Conservation (phyloP, 192 early-diverging fungal genomes). For the Entomortierella chlamydospora region DNA sequence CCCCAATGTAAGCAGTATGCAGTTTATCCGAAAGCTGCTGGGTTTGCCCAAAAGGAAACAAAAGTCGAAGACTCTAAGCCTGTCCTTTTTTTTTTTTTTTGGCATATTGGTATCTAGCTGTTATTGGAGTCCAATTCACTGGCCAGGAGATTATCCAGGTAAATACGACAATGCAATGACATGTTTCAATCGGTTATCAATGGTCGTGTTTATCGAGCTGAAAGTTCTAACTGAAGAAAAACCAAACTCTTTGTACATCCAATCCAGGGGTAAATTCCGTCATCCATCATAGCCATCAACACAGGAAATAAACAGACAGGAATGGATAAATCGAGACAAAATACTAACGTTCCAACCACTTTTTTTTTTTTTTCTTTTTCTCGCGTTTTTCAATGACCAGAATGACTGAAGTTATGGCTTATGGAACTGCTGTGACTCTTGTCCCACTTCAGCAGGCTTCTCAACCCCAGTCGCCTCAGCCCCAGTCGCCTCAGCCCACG, state of each 20-base stretch:
- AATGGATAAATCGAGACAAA: no score
- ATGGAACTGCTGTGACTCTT: slow-evolving; percentile 41
- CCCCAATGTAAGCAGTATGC: slow-evolving; percentile 29
- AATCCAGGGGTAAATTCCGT: slow-evolving; percentile 6
- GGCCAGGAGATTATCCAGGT: slow-evolving; percentile 46
- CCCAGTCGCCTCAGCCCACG: not conserved
- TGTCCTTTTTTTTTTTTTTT: not conserved
- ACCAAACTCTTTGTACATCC: no score
- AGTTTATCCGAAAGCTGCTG: not conserved
- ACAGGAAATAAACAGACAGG: no score
- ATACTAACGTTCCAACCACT: no score
- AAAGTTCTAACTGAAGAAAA: no score
- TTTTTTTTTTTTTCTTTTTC: not conserved
- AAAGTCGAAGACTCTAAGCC: no score
- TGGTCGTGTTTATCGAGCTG: no score
- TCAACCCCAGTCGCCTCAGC: slow-evolving; percentile 14
- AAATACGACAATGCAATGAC: no score
- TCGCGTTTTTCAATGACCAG: no score
- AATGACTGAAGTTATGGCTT: slow-evolving; percentile 47
- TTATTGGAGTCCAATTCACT: slow-evolving; percentile 43
- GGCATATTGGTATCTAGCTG: slow-evolving; percentile 19
- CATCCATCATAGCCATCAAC: no score
- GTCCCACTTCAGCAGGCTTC: slow-evolving; percentile 36
- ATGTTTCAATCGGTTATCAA: no score
- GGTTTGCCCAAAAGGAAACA: not conserved